A percentile compares a stretch with the other conserved stretches of the same genome.
Conservation (phyloP, 2,329 filamentous ascomycete species). For the Penicillium frequentans region DNA sequence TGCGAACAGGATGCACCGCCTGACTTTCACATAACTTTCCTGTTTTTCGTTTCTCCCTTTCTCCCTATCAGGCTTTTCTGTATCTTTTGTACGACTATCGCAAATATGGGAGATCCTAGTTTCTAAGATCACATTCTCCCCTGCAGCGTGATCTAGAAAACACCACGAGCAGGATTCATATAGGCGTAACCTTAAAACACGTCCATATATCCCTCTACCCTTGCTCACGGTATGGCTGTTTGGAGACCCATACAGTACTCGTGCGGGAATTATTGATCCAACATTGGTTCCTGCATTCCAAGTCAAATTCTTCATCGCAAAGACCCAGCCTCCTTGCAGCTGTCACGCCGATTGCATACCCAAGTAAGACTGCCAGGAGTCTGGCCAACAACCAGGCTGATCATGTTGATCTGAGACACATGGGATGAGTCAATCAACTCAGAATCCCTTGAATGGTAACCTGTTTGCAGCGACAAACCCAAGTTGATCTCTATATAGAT, state of each 20-base stretch:
- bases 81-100: background rate
- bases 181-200: background rate
- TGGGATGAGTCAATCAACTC: background rate
- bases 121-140: background rate
- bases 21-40: background rate
- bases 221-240: background rate
- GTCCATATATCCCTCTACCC: background rate
- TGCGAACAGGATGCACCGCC: background rate
- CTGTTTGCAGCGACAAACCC: background rate
- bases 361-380: slow-evolving; percentile 4
- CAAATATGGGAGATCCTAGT: background rate
- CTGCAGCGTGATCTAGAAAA: background rate
- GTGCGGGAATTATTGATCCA: slow-evolving; percentile 1
- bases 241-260: background rate
- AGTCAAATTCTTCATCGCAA: slow-evolving; percentile 13
- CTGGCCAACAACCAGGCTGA: background rate
- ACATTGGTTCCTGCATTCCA: slow-evolving; percentile 14
- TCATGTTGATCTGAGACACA: slow-evolving; percentile 7
- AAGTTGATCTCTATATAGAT: background rate
- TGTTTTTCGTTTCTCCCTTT: background rate
- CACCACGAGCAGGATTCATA: background rate
- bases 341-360: slow-evolving; percentile 19
- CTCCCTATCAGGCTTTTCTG: background rate
- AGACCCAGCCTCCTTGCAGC: slow-evolving; percentile 12
- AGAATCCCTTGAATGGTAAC: background rate